These are phyloP conservation scores for Castanea mollissima DNA, from an alignment of 306 rosid genomes.

Conservation along the genomic window DNA sequence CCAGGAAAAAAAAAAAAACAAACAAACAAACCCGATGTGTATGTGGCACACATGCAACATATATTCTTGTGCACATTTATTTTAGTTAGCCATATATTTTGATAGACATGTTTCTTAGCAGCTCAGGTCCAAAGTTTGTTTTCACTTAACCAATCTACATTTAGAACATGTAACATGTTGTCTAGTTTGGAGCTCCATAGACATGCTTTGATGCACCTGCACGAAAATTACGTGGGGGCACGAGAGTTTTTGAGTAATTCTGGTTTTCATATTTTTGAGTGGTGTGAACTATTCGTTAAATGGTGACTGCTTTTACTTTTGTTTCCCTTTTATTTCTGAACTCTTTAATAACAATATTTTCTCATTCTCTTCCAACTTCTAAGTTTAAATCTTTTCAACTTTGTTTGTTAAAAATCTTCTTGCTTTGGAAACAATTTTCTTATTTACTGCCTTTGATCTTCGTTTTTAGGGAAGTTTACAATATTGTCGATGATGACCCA, in stretches of 20 bases:
- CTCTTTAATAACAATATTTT: neutral
- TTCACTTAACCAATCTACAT: neutral
- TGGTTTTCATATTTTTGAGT: neutral
- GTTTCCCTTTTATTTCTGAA: neutral
- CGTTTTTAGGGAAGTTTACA: slow-evolving; percentile 59
- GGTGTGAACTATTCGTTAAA: neutral
- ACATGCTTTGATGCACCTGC: neutral
- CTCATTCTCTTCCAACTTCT: neutral
- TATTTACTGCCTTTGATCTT: neutral
- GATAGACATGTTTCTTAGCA: neutral
- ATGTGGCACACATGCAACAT: neutral
- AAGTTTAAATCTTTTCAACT: too few species aligned
- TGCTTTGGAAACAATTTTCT: neutral
- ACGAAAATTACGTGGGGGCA: neutral
- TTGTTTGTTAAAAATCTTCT: neutral
- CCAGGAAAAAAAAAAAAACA: too few species aligned
- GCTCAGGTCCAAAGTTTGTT: neutral
- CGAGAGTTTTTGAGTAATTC: neutral
- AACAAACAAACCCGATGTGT: too few species aligned
- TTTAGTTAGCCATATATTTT: neutral
- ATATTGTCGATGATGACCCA: slow-evolving; percentile 79
- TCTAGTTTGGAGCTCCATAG: neutral
- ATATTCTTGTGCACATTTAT: neutral
- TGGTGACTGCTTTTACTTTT: neutral
- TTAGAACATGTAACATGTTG: neutral